Evolutionary conservation across 768 basidiomycete species (phyloP), one percentile per base, ranked within the genome.

Genomic region (Boletales sp.): DNA sequence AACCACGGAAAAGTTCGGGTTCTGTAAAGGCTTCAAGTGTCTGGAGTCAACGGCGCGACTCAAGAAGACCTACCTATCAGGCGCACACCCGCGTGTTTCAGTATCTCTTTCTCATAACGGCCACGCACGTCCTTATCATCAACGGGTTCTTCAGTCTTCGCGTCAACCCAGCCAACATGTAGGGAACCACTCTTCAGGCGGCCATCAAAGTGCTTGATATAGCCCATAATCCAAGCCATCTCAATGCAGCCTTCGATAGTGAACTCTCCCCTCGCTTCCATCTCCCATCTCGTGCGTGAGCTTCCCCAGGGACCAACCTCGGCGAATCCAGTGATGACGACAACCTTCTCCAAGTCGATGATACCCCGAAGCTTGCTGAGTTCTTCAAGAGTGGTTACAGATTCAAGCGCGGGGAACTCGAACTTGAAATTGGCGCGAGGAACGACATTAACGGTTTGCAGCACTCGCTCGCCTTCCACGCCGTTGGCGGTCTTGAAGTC

Each of bases 191-290:
- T 83, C 73, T 95, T 94, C 58, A 98, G 80, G 50, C 93, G 93
- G 15, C 96, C 96, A 58, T 99, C 91, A 70, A 97, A 95, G 75
- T 99, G 94, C 70, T 94, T 96, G 81, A 98, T 96, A 72, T 82
- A 83, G 37, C 96, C 95, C 91, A 94, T 98, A 71, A 98, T 86
- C 94, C 95, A 99, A 3, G 95, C 94, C 90, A 99, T 95, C 74
- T 99, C 96, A 62, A 99, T 96, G 63, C 91, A 92, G 17, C 96
- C 96, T 68, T 96, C 88, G 59, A 98, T 94, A 2, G 94, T 94
- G 70, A 98, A 87, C 63, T 95, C 86, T n/a, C 96, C 95, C 41
- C 84, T 80, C 41, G 94, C 94, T 67, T 99, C 96, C 94, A 99
- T 98, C 74, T 99, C 96, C 96, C 96, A 99, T 51, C 96, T 84